Conservation (phyloP, 1,284 basidiomycete species). For the Ganoderma meredithae region DNA sequence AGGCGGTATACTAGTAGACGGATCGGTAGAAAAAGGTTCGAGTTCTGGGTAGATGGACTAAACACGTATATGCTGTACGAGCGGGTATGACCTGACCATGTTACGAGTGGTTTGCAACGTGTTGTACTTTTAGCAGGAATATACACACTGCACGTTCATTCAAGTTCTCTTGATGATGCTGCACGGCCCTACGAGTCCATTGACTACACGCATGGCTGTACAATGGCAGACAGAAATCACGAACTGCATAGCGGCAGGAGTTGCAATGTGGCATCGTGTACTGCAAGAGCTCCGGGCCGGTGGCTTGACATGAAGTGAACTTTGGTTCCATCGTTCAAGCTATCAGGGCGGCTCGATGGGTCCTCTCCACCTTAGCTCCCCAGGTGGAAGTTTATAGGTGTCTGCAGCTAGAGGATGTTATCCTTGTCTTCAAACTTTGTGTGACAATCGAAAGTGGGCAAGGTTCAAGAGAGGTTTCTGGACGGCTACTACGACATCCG, state of each 20-base stretch:
- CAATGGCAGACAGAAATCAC: background rate
- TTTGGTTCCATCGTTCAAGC: no score
- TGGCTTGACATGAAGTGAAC: no score
- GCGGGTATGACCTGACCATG: background rate
- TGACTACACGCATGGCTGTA: background rate
- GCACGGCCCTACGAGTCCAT: background rate
- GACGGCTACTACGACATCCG: no score
- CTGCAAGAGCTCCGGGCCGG: no score
- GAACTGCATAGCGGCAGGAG: background rate
- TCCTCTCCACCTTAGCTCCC: no score
- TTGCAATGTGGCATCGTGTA: no score
- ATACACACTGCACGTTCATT: background rate
- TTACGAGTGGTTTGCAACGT: conserved; percentile 1
- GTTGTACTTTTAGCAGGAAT: conserved; percentile 2
- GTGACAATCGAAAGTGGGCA: no score
- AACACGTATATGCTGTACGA: background rate
- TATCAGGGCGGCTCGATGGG: no score
- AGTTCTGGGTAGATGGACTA: conserved; percentile 2
- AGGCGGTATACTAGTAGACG: background rate
- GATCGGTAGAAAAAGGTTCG: background rate
- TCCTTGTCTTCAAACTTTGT: no score
- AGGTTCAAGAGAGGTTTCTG: no score
- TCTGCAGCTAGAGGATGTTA: no score
- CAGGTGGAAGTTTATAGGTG: no score
- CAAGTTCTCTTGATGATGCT: background rate